phyloP scores from a whole-genome alignment of 2,329 filamentous ascomycete genomes.

The Purpureocillium takamizusanense region DNA sequence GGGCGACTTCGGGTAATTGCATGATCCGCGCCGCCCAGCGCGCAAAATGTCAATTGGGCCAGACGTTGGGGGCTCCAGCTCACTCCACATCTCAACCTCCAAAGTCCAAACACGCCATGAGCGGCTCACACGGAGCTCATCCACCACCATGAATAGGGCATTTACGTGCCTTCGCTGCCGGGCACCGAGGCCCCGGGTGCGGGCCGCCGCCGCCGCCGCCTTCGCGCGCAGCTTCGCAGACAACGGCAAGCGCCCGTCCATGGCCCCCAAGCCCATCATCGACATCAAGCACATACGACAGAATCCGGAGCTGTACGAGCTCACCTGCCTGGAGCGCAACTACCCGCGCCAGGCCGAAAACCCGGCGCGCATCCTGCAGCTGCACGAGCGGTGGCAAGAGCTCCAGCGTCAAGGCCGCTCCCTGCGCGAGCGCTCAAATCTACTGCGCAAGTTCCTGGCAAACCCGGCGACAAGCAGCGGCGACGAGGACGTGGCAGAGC shows the following conservation, averaged over 20 bases:
- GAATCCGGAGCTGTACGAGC: constrained; percentile 69
- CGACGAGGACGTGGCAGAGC: constrained; percentile 28
- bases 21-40: constrained; percentile 11
- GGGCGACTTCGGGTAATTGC: constrained; percentile 19
- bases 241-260: constrained; percentile 45
- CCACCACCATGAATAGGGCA: constrained; percentile 21
- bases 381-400: constrained; percentile 50
- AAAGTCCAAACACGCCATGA: constrained; percentile 11
- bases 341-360: constrained; percentile 52
- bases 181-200: constrained; percentile 9
- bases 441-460: constrained; percentile 45
- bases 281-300: constrained; percentile 87
- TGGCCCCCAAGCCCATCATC: constrained; percentile 68
- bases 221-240: constrained; percentile 13
- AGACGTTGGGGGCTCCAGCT: background rate
- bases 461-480: constrained; percentile 39
- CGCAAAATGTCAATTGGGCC: background rate
- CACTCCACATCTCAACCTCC: background rate
- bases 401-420: constrained; percentile 51
- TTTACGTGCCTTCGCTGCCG: constrained; percentile 16
- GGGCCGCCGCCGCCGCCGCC: constrained; percentile 4
- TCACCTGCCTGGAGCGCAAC: constrained; percentile 80
- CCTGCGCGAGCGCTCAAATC: constrained; percentile 58
- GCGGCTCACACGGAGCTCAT: constrained; percentile 10
- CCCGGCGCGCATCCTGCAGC: constrained; percentile 44